Base-by-base conservation (phyloP, 371 early-diverging fungal genomes). In the Haplosporangium sp. region DNA sequence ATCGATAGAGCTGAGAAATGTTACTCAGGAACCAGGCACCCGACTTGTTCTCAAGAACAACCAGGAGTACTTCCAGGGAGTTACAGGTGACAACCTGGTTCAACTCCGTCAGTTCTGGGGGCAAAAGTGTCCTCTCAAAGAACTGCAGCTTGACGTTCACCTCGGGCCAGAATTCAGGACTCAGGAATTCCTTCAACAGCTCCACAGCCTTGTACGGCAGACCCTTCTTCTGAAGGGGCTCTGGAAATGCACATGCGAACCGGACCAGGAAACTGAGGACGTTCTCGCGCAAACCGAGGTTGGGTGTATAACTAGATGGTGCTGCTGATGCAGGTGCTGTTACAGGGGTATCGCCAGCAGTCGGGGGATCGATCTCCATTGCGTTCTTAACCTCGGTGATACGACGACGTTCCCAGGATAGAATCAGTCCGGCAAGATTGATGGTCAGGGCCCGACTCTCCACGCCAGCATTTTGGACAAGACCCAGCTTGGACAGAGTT, bases 401-500 rank as follows among this genome's bases (percentile, higher is more conserved):
- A 10, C 91, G 86, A 23, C 81, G 85, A 36, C 83, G 83, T 59
- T 98, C 96, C 99, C 99, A 99, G 55, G 88, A 88, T 29, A 95
- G 75, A 43, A 98, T 89, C 59, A 98, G 82, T 29, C 95, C 95
- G 11, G 93, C 89, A n/a, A 98, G 84, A 61, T 98, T 98, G 14
- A 97, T 87, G 0, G 98, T 93, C 55, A 99, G 76, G 1, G 90
- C 69, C 60, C 94, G 87, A 23, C 97, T 94, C 69, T 99, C 99
- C 0, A 91, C 85, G 5, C 95, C 95, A 0, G 95, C 90, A 62
- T 87, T 95, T 62, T 92, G 91, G 0, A 95, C 84, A 13, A 98
- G 77, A 29, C 96, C 96, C 65, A 99, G 87, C 62, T 92, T 94
- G 18, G 95, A 85, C 42, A 99, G 74, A 1, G 95, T 90, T 10